Evolutionary conservation across 495 filamentous ascomycete species (phyloP).

Genomic region (Penicillium soppii): DNA sequence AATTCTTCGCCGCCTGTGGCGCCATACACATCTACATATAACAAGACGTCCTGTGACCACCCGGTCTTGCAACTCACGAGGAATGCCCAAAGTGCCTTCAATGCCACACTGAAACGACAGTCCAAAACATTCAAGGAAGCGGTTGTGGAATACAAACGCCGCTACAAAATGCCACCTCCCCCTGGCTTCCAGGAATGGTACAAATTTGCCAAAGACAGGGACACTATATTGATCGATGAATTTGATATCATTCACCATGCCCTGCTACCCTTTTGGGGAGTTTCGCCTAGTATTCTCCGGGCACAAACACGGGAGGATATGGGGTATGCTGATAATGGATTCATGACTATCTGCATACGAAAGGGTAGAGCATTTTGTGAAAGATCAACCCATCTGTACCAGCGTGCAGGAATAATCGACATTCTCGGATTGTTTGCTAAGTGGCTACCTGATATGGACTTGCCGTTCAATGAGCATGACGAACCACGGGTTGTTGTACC

Average conservation of each 20-base stretch:
- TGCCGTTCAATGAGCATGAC: slow-evolving; percentile 74
- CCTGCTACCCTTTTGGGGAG: slow-evolving; percentile 55
- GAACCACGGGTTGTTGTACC: slow-evolving; percentile 68
- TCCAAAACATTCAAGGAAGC: slow-evolving; percentile 5
- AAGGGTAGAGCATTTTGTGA: background rate
- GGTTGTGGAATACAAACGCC: slow-evolving; percentile 49
- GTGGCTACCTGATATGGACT: slow-evolving; percentile 68
- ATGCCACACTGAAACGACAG: background rate
- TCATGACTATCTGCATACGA: slow-evolving; percentile 1
- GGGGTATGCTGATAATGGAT: background rate
- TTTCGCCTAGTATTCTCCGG: background rate
- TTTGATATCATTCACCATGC: slow-evolving; percentile 54
- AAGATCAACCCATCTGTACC: background rate
- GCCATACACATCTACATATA: background rate
- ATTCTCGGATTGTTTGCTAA: background rate
- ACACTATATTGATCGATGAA: slow-evolving; percentile 58
- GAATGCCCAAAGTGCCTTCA: background rate
- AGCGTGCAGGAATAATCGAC: background rate
- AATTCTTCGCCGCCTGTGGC: background rate
- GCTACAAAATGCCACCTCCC: slow-evolving; percentile 56
- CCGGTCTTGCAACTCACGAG: background rate
- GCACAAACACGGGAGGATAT: background rate
- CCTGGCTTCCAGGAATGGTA: slow-evolving; percentile 66
- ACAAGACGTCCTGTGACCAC: background rate
- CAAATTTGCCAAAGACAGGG: slow-evolving; percentile 54